These are phyloP conservation scores for Solidago caesia DNA, from an alignment of 129 eudicot species.

Conservation along the genomic window DNA sequence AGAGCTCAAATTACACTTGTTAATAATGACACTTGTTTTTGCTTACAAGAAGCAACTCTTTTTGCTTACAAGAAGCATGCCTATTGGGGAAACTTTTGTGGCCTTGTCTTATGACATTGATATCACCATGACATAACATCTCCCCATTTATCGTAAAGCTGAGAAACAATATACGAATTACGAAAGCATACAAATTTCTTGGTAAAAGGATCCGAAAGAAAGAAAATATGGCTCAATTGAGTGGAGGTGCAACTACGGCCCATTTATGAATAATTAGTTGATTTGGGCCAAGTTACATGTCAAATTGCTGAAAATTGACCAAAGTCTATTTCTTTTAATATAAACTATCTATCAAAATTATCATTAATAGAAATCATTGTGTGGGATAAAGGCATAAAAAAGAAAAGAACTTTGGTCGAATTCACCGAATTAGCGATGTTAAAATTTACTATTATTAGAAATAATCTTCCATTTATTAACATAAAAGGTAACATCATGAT, in stretches of 20 bases:
- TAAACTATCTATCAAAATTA: no score
- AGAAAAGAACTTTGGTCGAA: no score
- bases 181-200: conserved; percentile 5
- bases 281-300: neutral
- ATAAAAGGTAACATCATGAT: no score
- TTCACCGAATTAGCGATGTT: no score
- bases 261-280: neutral
- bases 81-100: conserved; percentile 59
- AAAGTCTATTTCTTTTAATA: neutral
- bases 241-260: neutral
- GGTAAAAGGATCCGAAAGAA: neutral
- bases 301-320: neutral
- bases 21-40: no score
- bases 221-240: neutral
- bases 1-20: no score
- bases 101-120: conserved; percentile 40
- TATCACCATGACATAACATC: conserved; percentile 47
- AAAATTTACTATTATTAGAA: no score
- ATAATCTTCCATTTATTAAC: no score
- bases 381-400: no score
- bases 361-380: no score
- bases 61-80: conserved; percentile 49
- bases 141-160: conserved; percentile 35
- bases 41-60: no score
- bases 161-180: conserved; percentile 14